Percentiles rank a stretch among this genome's conserved stretches.
Conservation (phyloP, 306 rosid species). For the Echinosophora koreensis region DNA sequence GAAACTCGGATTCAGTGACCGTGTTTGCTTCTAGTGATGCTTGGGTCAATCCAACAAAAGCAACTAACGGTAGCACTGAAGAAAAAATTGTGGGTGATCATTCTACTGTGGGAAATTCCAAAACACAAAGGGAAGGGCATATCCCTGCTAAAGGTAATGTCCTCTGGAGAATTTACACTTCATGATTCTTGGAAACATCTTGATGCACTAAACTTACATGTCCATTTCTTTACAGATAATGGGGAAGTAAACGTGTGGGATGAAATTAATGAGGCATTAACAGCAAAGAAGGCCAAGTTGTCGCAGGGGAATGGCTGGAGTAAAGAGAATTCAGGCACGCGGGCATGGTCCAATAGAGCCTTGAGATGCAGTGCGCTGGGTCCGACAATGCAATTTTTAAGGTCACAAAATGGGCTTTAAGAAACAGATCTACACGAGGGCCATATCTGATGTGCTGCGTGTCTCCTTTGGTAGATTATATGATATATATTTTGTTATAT, state of each 20-base stretch:
- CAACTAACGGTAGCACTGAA: constrained; percentile 36
- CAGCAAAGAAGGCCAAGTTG: constrained; percentile 79
- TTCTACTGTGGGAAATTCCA: constrained; percentile 46
- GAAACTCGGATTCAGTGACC: constrained; percentile 36
- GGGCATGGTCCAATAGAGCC: constrained; percentile 73
- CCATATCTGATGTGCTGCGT: constrained; percentile 15
- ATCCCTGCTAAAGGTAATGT: constrained; percentile 59
- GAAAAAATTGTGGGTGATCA: constrained; percentile 32
- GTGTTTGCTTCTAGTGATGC: constrained; percentile 30
- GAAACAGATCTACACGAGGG: constrained; percentile 40
- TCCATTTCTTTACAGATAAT: constrained; percentile 62
- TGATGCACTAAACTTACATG: constrained; percentile 29
- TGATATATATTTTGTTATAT: constrained; percentile 43
- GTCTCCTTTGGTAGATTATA: constrained; percentile 23
- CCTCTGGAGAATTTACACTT: neutral
- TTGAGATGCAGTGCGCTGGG: constrained; percentile 88
- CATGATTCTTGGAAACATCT: constrained; percentile 23
- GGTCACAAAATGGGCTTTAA: constrained; percentile 70
- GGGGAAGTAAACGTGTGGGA: constrained; percentile 81
- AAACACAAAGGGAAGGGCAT: constrained; percentile 45
- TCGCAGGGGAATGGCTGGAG: constrained; percentile 64
- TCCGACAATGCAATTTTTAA: constrained; percentile 77
- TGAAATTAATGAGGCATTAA: constrained; percentile 70
- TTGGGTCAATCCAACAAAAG: constrained; percentile 41
- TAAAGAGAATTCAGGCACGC: constrained; percentile 59